Conservation (phyloP, 495 filamentous ascomycete species). For the Neurospora hispaniola region DNA sequence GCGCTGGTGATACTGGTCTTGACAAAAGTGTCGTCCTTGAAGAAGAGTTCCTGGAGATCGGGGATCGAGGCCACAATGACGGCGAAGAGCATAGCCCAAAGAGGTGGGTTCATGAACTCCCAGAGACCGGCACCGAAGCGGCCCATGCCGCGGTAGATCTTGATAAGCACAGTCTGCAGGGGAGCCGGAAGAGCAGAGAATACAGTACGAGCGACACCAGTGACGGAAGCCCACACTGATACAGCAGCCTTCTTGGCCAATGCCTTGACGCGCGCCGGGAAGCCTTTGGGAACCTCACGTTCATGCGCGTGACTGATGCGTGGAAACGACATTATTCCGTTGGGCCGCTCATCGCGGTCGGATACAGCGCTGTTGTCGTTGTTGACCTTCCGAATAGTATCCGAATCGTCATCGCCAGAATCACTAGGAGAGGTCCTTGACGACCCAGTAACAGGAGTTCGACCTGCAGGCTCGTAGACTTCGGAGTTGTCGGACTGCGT, state of each 20-base stretch:
- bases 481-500: slow-evolving; percentile 27
- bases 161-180: slow-evolving; percentile 43
- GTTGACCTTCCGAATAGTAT: slow-evolving; percentile 6
- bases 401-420: slow-evolving; percentile 32
- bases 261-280: slow-evolving; percentile 15
- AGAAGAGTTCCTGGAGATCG: slow-evolving; percentile 71
- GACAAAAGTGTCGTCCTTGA: slow-evolving; percentile 79
- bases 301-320: slow-evolving; percentile 28
- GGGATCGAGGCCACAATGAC: slow-evolving; percentile 90
- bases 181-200: slow-evolving; percentile 43
- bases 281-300: slow-evolving; percentile 22
- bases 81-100: slow-evolving; percentile 91
- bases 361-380: slow-evolving; percentile 5
- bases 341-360: slow-evolving; percentile 11
- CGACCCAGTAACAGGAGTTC: slow-evolving; percentile 32
- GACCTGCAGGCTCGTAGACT: slow-evolving; percentile 35
- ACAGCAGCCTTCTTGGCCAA: slow-evolving; percentile 8
- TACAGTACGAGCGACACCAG: slow-evolving; percentile 12
- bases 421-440: slow-evolving; percentile 31
- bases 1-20: slow-evolving; percentile 88
- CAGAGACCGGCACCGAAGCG: slow-evolving; percentile 57
- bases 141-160: slow-evolving; percentile 26
- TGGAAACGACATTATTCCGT: slow-evolving; percentile 35
- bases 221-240: slow-evolving; percentile 30
- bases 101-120: slow-evolving; percentile 96